phyloP scores from a whole-genome alignment of 164 flowering plant species.

The Dillenia turbinata region DNA sequence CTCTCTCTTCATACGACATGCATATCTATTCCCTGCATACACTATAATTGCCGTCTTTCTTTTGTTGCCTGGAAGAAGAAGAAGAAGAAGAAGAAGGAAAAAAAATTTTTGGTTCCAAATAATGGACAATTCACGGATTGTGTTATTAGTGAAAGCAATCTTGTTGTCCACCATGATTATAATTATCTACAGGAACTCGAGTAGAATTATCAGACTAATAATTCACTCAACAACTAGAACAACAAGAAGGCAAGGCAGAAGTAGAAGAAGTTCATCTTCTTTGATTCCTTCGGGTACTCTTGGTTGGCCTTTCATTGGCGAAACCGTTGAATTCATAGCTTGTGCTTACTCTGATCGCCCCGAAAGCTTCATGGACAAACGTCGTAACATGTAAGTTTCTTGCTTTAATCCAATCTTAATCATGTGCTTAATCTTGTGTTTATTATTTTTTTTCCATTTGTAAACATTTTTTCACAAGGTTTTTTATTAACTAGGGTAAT shows the following conservation, averaged over 20 bases:
- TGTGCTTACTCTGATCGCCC: conserved; percentile 79
- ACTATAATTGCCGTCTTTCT: too few species aligned
- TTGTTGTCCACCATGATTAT: conserved; percentile 19
- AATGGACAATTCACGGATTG: conserved; percentile 31
- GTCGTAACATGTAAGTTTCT: conserved; percentile 60
- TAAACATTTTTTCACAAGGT: too few species aligned
- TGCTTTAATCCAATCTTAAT: neutral
- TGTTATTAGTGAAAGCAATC: conserved; percentile 14
- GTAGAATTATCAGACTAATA: conserved; percentile 8
- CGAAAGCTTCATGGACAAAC: conserved; percentile 81
- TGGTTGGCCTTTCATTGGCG: conserved; percentile 90
- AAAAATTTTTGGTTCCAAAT: neutral
- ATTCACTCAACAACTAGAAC: too few species aligned
- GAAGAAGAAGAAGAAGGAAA: neutral
- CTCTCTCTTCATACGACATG: too few species aligned
- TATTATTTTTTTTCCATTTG: neutral
- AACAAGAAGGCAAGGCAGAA: too few species aligned
- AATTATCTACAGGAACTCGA: conserved; percentile 23
- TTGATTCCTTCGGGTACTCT: conserved; percentile 57
- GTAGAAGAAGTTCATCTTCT: too few species aligned
- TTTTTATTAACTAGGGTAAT: neutral
- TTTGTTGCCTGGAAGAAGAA: neutral
- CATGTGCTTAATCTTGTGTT: neutral
- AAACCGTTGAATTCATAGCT: conserved; percentile 82
- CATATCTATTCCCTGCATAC: too few species aligned